Evolutionary conservation across 2,329 filamentous ascomycete species (phyloP), one percentile per base, ranked within the genome.

Genomic region (Pyricularia pennisetigena): DNA sequence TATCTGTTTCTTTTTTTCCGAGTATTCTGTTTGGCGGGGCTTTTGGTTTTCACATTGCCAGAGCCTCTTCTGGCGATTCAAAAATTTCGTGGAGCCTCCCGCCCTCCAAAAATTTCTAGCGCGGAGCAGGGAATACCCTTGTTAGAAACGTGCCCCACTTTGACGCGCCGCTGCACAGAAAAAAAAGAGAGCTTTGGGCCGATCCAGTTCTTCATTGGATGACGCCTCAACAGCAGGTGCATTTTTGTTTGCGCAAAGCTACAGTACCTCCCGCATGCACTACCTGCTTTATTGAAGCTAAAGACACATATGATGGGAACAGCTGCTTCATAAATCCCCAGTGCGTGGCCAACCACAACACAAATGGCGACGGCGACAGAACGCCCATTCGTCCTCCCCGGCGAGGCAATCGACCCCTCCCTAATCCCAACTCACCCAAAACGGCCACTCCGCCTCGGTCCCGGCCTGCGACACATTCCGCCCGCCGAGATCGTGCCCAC

Each of bases 391-490:
- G 86, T 97, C 70, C 86, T 98, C 7, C 95, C 95, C 0, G 94
- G 95, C 72, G 93, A 97, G 73, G 75, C 81, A 35, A 84, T 97
- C 64, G 86, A 92, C 69, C 77, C 85, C 0, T 82, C 85, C 29
- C 79, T 85, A 49, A 83, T 97, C 54, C 92, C 92, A 2, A 86
- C 86, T 32, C 84, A 90, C 70, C 83, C 85, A 65, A 92, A 89
- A 72, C 82, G 87, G 70, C 87, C 92, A 57, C 82, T 97, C 71
- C 92, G 91, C 68, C 85, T 97, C 29, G 94, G 94, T 30, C 91
- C 93, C 20, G 94, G 94, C 68, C 84, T 97, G 69, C 90, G 90
- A 70, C 89, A 96, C 77, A 88, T 93, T 69, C 91, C 92, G 62
- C 90, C 91, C n/a, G 86, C 85, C 72, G 88, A 87, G 57, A 88